Evolutionary conservation across 2,329 filamentous ascomycete species (phyloP).

Genomic region (Fusarium floridanum): DNA sequence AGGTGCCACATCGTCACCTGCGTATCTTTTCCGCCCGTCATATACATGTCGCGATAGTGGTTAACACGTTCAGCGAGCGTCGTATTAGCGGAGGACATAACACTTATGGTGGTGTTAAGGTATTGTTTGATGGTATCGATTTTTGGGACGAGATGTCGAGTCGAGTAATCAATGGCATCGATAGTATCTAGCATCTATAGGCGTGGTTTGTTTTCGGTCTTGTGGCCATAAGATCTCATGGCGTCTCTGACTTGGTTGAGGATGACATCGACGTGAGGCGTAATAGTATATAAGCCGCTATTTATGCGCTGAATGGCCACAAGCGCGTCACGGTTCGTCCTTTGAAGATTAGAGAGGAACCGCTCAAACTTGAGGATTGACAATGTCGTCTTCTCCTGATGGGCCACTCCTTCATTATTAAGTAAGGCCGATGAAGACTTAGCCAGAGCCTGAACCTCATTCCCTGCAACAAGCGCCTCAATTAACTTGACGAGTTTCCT

Average conservation of each 20-base stretch:
- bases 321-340: too few species aligned
- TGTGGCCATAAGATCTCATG: too few species aligned
- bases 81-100: neutral
- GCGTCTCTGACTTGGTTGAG: too few species aligned
- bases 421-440: neutral
- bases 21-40: neutral
- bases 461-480: neutral
- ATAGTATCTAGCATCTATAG: too few species aligned
- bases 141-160: neutral
- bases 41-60: neutral
- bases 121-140: neutral
- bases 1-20: neutral
- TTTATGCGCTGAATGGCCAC: too few species aligned
- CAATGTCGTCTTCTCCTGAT: neutral
- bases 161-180: too few species aligned
- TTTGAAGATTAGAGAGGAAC: too few species aligned
- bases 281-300: too few species aligned
- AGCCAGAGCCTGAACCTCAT: neutral
- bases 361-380: too few species aligned
- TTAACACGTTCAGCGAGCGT: neutral
- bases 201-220: too few species aligned
- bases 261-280: too few species aligned
- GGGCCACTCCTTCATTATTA: neutral
- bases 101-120: neutral
- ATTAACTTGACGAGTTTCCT: neutral